Evolutionary conservation across 2,329 filamentous ascomycete species (phyloP), one percentile per base, ranked within the genome.

Genomic region (Pseudogymnoascus sp.): DNA sequence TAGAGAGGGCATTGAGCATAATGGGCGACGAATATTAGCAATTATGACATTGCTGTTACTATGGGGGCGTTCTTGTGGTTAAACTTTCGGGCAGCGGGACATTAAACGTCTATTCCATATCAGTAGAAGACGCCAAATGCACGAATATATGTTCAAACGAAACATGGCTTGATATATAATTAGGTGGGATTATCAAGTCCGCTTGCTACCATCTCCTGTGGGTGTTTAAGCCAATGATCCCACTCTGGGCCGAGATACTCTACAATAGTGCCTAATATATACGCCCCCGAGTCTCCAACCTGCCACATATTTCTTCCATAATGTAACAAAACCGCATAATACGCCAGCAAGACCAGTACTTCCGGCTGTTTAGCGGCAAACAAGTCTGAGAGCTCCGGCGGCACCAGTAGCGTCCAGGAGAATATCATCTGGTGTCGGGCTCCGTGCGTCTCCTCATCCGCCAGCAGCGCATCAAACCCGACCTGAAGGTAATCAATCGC

Each of bases 301-400:
- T 71, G 70, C 72, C 72, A 74, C 44, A 73, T 23, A 12, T 64
- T 35, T 35, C 65, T 63, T 14, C 65, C 68, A 25, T 69, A 62
- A 60, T 74, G 69, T 14, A 74, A 66, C 21, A 74, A 66, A 16
- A 70, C 64, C 0, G 68, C 66, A 44, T 73, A 73, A 63, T 73
- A 69, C 4, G 67, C 70, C 18, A 74, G 63, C 6, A 74, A 53
- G 1, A 69, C 67, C 7, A 73, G 28, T 5, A 69, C 71, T 56
- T 70, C 70, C 4, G 71, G 70, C 10, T 60, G 62, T 21, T 65
- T 65, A 33, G 62, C 61, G 18, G 38, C 61, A 37, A 73, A 60
- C 63, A 74, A 59, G 2, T 66, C 65, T 10, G 67, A 65, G 62
- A 73, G 72, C 59, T 66, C 63, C 4, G 64, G 60, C n/a, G 67